Percentiles rank a stretch among this genome's conserved stretches.
Evolutionary conservation across 2,329 filamentous ascomycete species (phyloP).

Genomic region (Fusarium nygamai): DNA sequence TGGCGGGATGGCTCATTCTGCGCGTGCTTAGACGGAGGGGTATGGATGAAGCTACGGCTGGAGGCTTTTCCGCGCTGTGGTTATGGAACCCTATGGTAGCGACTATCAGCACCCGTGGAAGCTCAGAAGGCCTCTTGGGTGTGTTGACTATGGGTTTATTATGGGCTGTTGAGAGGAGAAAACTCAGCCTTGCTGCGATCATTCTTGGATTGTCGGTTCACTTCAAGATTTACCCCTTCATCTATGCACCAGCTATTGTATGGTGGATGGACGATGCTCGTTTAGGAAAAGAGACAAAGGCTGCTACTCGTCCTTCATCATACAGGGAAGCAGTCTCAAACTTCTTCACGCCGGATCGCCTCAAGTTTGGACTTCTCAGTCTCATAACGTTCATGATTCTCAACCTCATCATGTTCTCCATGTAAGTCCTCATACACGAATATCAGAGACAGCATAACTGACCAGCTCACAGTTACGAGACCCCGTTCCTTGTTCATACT

Average conservation of each 20-base stretch:
- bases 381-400: slow-evolving; percentile 77
- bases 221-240: slow-evolving; percentile 99
- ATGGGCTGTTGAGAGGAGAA: slow-evolving; percentile 78
- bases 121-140: slow-evolving; percentile 89
- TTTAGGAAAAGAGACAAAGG: slow-evolving; percentile 43
- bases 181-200: slow-evolving; percentile 73
- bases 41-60: slow-evolving; percentile 64
- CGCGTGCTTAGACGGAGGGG: slow-evolving; percentile 51
- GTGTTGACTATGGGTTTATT: slow-evolving; percentile 84
- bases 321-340: slow-evolving; percentile 38
- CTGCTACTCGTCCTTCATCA: slow-evolving; percentile 23
- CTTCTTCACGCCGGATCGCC: slow-evolving; percentile 64
- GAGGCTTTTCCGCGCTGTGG: slow-evolving; percentile 88
- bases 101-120: slow-evolving; percentile 93
- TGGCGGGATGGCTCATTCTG: slow-evolving; percentile 82
- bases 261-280: slow-evolving; percentile 79
- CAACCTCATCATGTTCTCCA: slow-evolving; percentile 80
- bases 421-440: slow-evolving; percentile 59
- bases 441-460: neutral
- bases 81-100: slow-evolving; percentile 98
- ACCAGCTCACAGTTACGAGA: slow-evolving; percentile 70
- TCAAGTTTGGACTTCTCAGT: slow-evolving; percentile 71
- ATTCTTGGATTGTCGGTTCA: slow-evolving; percentile 88
- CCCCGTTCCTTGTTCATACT: slow-evolving; percentile 86
- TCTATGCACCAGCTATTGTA: slow-evolving; percentile 84